A percentile compares a stretch with the other conserved stretches of the same genome.
These are phyloP conservation scores for Phytophthora cactorum DNA, from an alignment of 352 stramenopile species.

Conservation along the genomic window DNA sequence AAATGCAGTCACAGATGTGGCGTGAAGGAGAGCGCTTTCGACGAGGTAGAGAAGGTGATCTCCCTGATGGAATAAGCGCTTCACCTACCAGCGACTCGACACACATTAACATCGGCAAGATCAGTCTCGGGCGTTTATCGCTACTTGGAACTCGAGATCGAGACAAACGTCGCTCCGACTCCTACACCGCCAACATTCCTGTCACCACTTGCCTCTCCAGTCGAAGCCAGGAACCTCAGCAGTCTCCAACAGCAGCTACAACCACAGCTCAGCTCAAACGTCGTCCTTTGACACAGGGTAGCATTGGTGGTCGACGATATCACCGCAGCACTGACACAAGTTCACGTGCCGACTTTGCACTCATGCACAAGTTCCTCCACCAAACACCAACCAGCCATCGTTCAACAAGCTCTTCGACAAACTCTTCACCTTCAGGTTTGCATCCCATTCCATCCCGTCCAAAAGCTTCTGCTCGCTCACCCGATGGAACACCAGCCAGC, in stretches of 20 bases:
- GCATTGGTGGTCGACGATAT: conserved; percentile 37
- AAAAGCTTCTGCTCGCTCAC: conserved; percentile 26
- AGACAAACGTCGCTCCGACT: conserved; percentile 13
- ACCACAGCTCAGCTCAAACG: conserved; percentile 40
- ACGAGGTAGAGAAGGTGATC: conserved; percentile 23
- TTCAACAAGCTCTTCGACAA: conserved; percentile 3
- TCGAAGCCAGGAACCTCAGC: conserved; percentile 22
- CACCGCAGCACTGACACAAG: conserved; percentile 38
- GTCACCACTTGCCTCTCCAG: conserved; percentile 26
- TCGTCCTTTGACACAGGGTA: conserved; percentile 56
- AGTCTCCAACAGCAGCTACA: conserved; percentile 32
- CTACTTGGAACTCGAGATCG: conserved; percentile 60
- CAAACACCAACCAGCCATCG: conserved; percentile 32
- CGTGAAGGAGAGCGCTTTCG: conserved; percentile 53
- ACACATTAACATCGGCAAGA: conserved; percentile 73
- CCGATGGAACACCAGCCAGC: conserved; percentile 23
- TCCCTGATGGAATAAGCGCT: conserved; percentile 10
- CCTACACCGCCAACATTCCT: conserved; percentile 6
- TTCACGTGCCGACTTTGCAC: conserved; percentile 50
- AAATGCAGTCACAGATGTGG: conserved; percentile 87
- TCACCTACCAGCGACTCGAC: conserved; percentile 18
- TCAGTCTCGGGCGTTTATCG: conserved; percentile 58
- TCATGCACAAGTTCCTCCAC: conserved; percentile 81
- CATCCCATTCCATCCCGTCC: conserved; percentile 24
- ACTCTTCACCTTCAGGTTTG: not conserved